phyloP scores from a whole-genome alignment of 805 yeast species.

The Cyberlindnera suaveolens region DNA sequence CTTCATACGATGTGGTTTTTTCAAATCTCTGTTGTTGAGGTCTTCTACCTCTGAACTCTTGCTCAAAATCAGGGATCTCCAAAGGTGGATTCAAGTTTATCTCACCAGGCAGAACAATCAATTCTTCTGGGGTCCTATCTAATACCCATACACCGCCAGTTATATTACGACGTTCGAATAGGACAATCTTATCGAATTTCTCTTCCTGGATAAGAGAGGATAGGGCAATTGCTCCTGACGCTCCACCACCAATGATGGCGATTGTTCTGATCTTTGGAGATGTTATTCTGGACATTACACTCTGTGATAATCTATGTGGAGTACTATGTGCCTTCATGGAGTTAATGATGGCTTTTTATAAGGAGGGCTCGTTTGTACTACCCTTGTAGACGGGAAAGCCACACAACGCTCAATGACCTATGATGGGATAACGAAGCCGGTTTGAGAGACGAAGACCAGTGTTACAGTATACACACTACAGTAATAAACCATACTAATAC shows the following conservation, averaged over 20 bases:
- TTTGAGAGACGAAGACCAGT: too few species aligned
- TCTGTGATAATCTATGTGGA: neutral
- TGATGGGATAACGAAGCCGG: too few species aligned
- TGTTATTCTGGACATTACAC: neutral
- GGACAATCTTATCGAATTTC: conserved; percentile 26
- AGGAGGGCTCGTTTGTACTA: too few species aligned
- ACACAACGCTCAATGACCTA: too few species aligned
- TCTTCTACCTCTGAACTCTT: conserved; percentile 1
- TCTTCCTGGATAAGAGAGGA: conserved; percentile 31
- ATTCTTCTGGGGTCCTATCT: conserved; percentile 14
- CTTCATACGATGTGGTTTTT: conserved; percentile 27
- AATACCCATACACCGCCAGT: conserved; percentile 38
- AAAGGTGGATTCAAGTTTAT: conserved; percentile 24
- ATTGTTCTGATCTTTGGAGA: conserved; percentile 19
- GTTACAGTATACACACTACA: too few species aligned
- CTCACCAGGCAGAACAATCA: conserved; percentile 22
- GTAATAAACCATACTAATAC: too few species aligned
- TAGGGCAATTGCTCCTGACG: conserved; percentile 37
- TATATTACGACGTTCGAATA: conserved; percentile 33
- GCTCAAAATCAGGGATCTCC: conserved; percentile 3
- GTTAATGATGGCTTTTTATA: too few species aligned
- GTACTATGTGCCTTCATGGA: too few species aligned
- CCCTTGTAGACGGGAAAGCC: too few species aligned
- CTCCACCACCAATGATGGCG: conserved; percentile 44
- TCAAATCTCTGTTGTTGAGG: conserved; percentile 20